These are phyloP conservation scores for Hawksworthiomyces lignivorus DNA, from an alignment of 2,329 filamentous ascomycete genomes.

Conservation along the genomic window DNA sequence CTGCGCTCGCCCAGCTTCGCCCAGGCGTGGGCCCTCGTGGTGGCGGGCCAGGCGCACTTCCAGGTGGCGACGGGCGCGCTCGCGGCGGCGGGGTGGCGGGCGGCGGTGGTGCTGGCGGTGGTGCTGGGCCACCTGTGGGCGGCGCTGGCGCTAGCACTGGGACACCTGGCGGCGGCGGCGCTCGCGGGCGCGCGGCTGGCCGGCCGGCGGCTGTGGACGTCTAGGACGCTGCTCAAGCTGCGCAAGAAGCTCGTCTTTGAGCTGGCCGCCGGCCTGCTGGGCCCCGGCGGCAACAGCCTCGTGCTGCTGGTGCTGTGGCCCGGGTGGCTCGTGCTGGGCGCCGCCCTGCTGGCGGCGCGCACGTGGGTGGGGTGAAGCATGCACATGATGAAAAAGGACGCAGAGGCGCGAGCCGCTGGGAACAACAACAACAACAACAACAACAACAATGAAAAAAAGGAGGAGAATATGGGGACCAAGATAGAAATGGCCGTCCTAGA, in stretches of 20 bases:
- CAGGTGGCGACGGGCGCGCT: no score
- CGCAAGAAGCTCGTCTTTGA: constrained; percentile 30
- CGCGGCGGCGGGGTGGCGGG: no score
- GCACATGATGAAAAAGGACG: background rate
- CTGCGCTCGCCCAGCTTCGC: no score
- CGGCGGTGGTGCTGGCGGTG: no score
- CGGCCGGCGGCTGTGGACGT: constrained; percentile 7
- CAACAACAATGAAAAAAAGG: background rate
- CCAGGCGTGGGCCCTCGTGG: no score
- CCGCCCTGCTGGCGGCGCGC: constrained; percentile 26
- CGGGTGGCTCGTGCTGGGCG: constrained; percentile 43
- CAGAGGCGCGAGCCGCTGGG: background rate
- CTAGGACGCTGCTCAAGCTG: constrained; percentile 10
- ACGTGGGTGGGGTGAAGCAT: constrained; percentile 25
- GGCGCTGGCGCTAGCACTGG: no score
- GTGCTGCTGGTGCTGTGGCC: constrained; percentile 49
- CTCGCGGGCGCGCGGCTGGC: background rate
- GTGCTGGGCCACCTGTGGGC: no score
- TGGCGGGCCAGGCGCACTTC: no score
- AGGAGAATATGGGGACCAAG: no score
- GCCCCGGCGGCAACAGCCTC: constrained; percentile 39
- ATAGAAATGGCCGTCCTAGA: no score
- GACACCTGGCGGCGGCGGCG: background rate
- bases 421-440: background rate
- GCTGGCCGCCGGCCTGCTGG: constrained; percentile 43